These are phyloP conservation scores for Trichophyton benhamiae DNA, from an alignment of 2,329 filamentous ascomycete genomes.

Conservation along the genomic window DNA sequence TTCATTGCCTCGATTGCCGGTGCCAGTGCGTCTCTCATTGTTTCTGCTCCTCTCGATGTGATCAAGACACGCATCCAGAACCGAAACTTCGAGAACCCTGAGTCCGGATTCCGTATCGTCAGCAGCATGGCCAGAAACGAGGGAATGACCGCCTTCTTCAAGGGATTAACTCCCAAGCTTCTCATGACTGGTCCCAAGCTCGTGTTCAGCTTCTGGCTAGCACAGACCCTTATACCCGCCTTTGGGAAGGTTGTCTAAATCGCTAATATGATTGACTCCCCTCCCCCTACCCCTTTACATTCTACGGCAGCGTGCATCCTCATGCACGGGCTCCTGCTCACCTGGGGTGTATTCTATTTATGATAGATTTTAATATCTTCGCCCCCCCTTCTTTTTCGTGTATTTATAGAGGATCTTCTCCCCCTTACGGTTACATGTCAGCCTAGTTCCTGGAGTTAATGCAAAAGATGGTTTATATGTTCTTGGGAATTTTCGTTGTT, in stretches of 20 bases:
- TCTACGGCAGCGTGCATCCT: neutral
- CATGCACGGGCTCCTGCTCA: neutral
- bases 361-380: constrained; percentile 4
- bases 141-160: constrained; percentile 82
- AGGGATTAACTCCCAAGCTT: constrained; percentile 91
- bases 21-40: constrained; percentile 85
- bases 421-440: neutral
- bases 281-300: neutral
- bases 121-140: constrained; percentile 89
- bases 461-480: neutral
- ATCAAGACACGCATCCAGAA: constrained; percentile 99
- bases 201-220: constrained; percentile 99
- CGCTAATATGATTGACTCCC: neutral
- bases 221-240: constrained; percentile 90
- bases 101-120: constrained; percentile 84
- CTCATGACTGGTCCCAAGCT: constrained; percentile 98
- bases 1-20: constrained; percentile 93
- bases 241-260: constrained; percentile 58
- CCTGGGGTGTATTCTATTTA: neutral
- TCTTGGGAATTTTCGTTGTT: neutral
- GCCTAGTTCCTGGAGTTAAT: neutral
- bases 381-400: neutral
- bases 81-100: constrained; percentile 95
- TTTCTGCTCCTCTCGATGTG: constrained; percentile 91
- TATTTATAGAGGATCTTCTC: constrained; percentile 4